Conservation (phyloP, 2,329 filamentous ascomycete genomes). For the Beauveria medogensis region DNA sequence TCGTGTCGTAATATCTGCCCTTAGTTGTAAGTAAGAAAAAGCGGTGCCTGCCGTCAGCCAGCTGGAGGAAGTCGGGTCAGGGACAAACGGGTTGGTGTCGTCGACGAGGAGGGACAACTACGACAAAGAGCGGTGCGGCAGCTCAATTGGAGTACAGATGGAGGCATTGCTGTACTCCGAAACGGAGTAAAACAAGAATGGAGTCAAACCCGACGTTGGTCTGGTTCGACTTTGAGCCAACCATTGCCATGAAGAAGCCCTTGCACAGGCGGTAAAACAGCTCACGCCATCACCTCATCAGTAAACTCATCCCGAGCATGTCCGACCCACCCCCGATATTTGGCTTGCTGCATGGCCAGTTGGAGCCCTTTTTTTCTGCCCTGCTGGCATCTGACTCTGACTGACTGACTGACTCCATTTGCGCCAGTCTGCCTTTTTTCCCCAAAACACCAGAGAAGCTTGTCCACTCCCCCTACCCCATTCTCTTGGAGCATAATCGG, state of each 20-base stretch:
- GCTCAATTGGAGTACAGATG: not conserved
- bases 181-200: not conserved
- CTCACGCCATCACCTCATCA: slow-evolving; percentile 2
- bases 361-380: not conserved
- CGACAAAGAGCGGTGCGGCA: not conserved
- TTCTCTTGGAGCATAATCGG: not conserved
- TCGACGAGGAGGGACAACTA: not conserved
- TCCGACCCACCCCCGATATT: slow-evolving; percentile 12
- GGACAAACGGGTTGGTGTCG: not conserved
- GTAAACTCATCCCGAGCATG: slow-evolving; percentile 7
- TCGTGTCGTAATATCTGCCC: slow-evolving; percentile 7
- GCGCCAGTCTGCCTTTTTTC: not conserved
- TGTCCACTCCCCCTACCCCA: not conserved
- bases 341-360: not conserved
- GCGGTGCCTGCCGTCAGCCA: slow-evolving; percentile 8
- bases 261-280: slow-evolving; percentile 1
- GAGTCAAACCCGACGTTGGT: not conserved
- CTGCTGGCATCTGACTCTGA: slow-evolving; percentile 2
- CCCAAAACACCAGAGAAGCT: not conserved
- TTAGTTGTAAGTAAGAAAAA: slow-evolving; percentile 9
- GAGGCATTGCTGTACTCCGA: not conserved
- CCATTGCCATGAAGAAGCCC: not conserved
- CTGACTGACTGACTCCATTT: not conserved
- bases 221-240: not conserved
- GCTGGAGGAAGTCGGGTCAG: not conserved